Percentiles rank a stretch among this genome's conserved stretches.
Evolutionary conservation across 1,284 basidiomycete genomes (phyloP).

Genomic region (Malassezia brasiliensis): DNA sequence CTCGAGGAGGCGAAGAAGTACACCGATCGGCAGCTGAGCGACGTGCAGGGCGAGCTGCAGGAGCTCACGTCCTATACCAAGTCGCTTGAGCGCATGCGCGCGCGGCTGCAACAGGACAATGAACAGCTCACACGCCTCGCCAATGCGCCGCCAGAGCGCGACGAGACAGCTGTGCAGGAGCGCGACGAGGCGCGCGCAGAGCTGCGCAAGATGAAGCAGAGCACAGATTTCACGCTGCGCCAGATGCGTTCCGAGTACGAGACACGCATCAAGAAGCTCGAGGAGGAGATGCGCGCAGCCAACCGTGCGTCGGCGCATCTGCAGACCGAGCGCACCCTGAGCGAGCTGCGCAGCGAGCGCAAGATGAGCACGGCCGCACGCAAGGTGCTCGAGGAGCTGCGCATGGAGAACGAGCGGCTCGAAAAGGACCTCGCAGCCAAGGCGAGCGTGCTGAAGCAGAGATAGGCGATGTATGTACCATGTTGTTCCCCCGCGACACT

Average conservation of each 20-base stretch:
- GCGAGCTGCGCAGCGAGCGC: constrained; percentile 30
- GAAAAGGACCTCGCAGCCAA: constrained; percentile 42
- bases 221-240: constrained; percentile 62
- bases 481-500: neutral
- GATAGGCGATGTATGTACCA: neutral
- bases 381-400: constrained; percentile 61
- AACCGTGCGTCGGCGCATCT: constrained; percentile 49
- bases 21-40: constrained; percentile 80
- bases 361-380: constrained; percentile 57
- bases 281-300: constrained; percentile 55
- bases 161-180: neutral
- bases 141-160: constrained; percentile 49
- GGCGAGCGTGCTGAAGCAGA: constrained; percentile 22
- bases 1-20: constrained; percentile 92
- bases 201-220: constrained; percentile 57
- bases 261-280: constrained; percentile 58
- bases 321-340: constrained; percentile 49
- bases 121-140: constrained; percentile 73
- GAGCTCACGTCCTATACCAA: constrained; percentile 66
- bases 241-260: constrained; percentile 64
- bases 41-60: constrained; percentile 67
- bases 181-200: constrained; percentile 51
- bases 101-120: constrained; percentile 66
- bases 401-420: constrained; percentile 48
- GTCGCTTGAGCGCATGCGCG: constrained; percentile 71